Percentiles rank a stretch among this genome's conserved stretches.
These are phyloP conservation scores for Candida coquimbonensis DNA, from an alignment of 805 yeast species.

Conservation along the genomic window DNA sequence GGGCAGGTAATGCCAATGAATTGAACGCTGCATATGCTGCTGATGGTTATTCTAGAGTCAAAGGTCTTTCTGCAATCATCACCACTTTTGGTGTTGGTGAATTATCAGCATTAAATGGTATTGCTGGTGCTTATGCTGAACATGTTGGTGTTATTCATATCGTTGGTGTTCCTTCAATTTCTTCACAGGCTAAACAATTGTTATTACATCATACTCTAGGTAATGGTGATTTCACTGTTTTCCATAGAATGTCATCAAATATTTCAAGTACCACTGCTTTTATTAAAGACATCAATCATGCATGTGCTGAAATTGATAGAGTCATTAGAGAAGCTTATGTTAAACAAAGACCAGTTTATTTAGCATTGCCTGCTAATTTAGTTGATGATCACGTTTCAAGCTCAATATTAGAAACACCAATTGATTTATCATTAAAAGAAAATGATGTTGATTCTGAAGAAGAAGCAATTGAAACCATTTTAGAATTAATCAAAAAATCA, in stretches of 20 bases:
- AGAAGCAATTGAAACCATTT: conserved; percentile 51
- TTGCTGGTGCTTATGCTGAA: conserved; percentile 86
- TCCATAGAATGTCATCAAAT: conserved; percentile 70
- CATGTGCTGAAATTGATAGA: conserved; percentile 67
- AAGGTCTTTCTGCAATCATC: conserved; percentile 64
- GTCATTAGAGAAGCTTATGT: conserved; percentile 66
- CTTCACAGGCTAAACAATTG: conserved; percentile 66
- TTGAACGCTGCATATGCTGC: conserved; percentile 85
- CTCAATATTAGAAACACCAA: conserved; percentile 50
- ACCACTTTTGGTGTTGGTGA: conserved; percentile 94
- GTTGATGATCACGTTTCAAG: conserved; percentile 60
- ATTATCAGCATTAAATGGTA: conserved; percentile 74
- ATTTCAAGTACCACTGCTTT: conserved; percentile 62
- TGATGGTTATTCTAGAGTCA: conserved; percentile 81
- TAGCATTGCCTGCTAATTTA: conserved; percentile 78
- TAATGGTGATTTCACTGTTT: conserved; percentile 74
- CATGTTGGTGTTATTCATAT: conserved; percentile 81
- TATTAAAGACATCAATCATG: conserved; percentile 55
- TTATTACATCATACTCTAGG: conserved; percentile 80
- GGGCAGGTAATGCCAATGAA: conserved; percentile 92
- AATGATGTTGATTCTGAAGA: conserved; percentile 57
- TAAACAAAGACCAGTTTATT: conserved; percentile 73
- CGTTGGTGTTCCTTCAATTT: conserved; percentile 78
- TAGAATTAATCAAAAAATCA: conserved; percentile 48
- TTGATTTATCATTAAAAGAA: conserved; percentile 50